Base-by-base conservation (phyloP, 345 rosid genomes). In the Alliaria petiolata region DNA sequence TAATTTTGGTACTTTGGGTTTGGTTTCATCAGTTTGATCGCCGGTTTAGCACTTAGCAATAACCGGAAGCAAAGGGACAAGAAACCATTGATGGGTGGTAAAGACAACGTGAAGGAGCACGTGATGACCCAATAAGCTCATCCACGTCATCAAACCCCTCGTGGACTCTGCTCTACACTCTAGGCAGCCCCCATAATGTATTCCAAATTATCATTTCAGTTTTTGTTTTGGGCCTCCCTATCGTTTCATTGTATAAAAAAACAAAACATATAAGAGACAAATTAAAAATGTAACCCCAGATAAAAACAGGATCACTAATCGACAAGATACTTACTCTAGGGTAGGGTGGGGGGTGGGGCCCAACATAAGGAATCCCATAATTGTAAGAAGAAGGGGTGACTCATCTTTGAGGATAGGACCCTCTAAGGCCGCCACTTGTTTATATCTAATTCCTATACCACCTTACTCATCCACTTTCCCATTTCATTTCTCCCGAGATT, bases 351-450 rank as follows among this genome's bases (percentile, higher is more conserved):
- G 1, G 13, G 16, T 17, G 7, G 64, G 42, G 0, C 51, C 65
- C 44, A 22, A 22, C 45, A 44, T 35, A 1, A 15, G 30, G 34
- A 2, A 3, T 6, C 42, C 42, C 25, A 65, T 65, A 65, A 65
- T 65, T 54, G 76, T 22, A 2, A 4, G 52, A 25, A n/a, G 47
- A 11, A 46, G 28, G 10, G 51, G 50, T 73, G 77, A 65, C 66
- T 73, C 77, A 65, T 65, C 65, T 46, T 31, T 55, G 43, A 46
- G 65, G 77, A 72, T 72, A 65, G 11, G 61, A 58, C 62, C 61
- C 61, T 66, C 53, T 20, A 11, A 39, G 46, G 3, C 14, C 38
- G 47, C 67, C 78, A 74, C 78, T 52, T 74, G 72, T 49, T 28
- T 12, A 11, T 3, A 8, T 9, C 12, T 35, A 8, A 8, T 35